These are phyloP conservation scores for Penicillium dipodomyicola DNA, from an alignment of 495 filamentous ascomycete genomes.

Conservation along the genomic window DNA sequence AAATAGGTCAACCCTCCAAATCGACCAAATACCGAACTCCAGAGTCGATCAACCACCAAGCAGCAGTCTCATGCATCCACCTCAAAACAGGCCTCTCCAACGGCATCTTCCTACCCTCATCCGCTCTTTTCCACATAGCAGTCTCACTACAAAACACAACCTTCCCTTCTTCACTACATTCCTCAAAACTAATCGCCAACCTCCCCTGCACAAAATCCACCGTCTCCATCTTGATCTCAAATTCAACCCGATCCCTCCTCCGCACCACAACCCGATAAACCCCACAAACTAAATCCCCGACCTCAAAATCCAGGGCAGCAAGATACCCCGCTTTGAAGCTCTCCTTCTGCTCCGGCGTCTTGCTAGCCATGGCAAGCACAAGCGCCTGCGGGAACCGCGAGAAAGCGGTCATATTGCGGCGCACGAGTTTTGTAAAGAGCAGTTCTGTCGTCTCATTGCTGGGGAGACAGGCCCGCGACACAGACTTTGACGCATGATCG, in stretches of 20 bases:
- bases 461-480: conserved; percentile 25
- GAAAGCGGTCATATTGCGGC: conserved; percentile 39
- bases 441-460: conserved; percentile 5
- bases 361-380: conserved; percentile 21
- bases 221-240: conserved; percentile 25
- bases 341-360: conserved; percentile 12
- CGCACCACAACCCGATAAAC: conserved; percentile 32
- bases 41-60: conserved; percentile 44
- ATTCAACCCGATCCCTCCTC: conserved; percentile 31
- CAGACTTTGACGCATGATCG: conserved; percentile 26
- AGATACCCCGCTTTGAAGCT: conserved; percentile 33
- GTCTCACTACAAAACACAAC: conserved; percentile 36
- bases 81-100: conserved; percentile 28
- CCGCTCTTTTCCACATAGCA: conserved; percentile 34
- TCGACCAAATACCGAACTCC: conserved; percentile 36
- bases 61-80: conserved; percentile 38
- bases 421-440: conserved; percentile 31
- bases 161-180: background rate
- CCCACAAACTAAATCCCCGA: conserved; percentile 37
- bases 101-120: conserved; percentile 26
- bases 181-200: conserved; percentile 25
- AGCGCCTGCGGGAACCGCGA: conserved; percentile 32
- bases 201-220: conserved; percentile 27
- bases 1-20: conserved; percentile 16
- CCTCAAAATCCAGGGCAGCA: conserved; percentile 25